Evolutionary conservation across 768 basidiomycete genomes (phyloP), one percentile per base, ranked within the genome.

Genomic region (Suillus paluster): DNA sequence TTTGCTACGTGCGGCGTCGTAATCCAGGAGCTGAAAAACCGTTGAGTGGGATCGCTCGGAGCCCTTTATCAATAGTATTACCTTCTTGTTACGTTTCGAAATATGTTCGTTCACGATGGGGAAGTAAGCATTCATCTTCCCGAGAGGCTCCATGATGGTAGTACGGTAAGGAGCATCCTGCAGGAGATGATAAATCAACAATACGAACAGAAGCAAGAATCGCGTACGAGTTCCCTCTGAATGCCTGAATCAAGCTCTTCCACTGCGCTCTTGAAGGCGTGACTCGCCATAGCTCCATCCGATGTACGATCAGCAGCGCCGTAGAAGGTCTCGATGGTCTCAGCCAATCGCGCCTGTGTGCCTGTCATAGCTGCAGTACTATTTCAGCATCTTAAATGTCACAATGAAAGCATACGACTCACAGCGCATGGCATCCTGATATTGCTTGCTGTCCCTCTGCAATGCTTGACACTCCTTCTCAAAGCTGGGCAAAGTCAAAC

Each of bases 41-140:
- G 14, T 23, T 23, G 9, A 54, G 36, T 38, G 15, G 2, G 23
- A 27, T 27, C 62, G n/a, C 34, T 19, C 12, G 17, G 34, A 12
- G 19, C 21, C 9, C 1, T 15, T 21, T 8, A 25, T 8, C 21
- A 38, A 41, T 36, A 36, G 46, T 45, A 71, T 6, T 45, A 94
- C 96, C 86, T 99, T 99, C 83, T 99, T 97, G 78, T 97, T 92
- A 58, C 97, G 86, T 78, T 99, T 99, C 57, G 85, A 63, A 64
- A 99, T 94, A 60, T 96, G 93, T 62, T 96, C 94, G 72, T 97
- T 97, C 74, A 98, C 88, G 36, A 93, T 79, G 4, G 95, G 94
- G 78, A 94, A 97, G 75, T 97, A 97, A 0, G 92, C 90, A 72
- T 93, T 94, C 88, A 99, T 94, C 80, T 96, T 97, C 3, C 96